These are phyloP conservation scores for Aeschynomene evenia DNA, from an alignment of 306 rosid species.

Conservation along the genomic window DNA sequence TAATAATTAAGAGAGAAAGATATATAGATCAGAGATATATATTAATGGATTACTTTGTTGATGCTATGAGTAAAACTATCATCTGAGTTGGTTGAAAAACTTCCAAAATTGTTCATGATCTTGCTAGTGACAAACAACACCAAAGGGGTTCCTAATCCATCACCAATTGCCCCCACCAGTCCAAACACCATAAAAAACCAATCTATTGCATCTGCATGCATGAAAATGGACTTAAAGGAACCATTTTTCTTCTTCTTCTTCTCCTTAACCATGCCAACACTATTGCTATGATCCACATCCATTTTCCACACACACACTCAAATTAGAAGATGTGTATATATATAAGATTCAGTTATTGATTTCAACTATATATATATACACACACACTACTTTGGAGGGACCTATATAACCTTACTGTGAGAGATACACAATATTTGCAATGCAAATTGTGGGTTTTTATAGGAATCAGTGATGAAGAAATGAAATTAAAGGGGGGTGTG, in stretches of 20 bases:
- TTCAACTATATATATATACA: no score
- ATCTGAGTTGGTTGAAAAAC: not conserved
- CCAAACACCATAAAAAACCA: constrained; percentile 60
- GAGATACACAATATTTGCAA: not conserved
- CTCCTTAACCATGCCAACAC: constrained; percentile 1
- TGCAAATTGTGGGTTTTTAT: not conserved
- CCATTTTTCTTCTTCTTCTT: constrained; percentile 41
- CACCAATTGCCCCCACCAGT: constrained; percentile 63
- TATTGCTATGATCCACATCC: constrained; percentile 23
- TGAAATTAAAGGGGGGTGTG: no score
- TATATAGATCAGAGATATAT: no score
- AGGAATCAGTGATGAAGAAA: not conserved
- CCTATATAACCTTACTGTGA: not conserved
- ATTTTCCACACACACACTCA: not conserved
- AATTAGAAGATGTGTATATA: no score
- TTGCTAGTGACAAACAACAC: constrained; percentile 34
- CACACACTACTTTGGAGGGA: no score
- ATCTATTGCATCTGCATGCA: constrained; percentile 71
- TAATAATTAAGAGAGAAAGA: not conserved
- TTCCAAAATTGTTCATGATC: constrained; percentile 46
- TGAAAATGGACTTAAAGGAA: constrained; percentile 60
- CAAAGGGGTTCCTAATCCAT: constrained; percentile 63
- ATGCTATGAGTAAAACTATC: constrained; percentile 11
- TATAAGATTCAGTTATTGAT: no score
- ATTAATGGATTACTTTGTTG: no score